These are phyloP conservation scores for Podaxis sp. DNA, from an alignment of 768 basidiomycete genomes.

Conservation along the genomic window DNA sequence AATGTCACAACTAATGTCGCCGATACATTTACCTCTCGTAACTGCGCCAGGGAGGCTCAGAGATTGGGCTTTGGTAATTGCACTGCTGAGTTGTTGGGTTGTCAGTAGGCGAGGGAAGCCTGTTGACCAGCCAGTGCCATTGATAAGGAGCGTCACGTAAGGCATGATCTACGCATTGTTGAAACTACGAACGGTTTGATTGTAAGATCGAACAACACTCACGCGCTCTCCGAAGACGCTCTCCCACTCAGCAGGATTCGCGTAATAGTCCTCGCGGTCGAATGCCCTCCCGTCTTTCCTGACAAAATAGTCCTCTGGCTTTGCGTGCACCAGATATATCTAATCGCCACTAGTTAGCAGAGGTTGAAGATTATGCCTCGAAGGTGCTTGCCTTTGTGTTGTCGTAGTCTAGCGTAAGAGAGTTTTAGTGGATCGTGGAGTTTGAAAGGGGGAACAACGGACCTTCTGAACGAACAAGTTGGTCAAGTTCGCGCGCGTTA, in stretches of 20 bases:
- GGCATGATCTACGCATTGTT: constrained; percentile 64
- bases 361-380: background rate
- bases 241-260: constrained; percentile 60
- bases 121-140: constrained; percentile 84
- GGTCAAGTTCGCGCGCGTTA: constrained; percentile 52
- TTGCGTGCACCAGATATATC: constrained; percentile 78
- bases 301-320: constrained; percentile 68
- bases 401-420: constrained; percentile 43
- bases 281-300: constrained; percentile 57
- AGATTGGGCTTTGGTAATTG: constrained; percentile 47
- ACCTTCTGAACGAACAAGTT: constrained; percentile 56
- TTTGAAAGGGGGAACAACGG: constrained; percentile 15
- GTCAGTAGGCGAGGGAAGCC: constrained; percentile 80
- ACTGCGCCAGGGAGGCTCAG: constrained; percentile 35
- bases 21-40: constrained; percentile 68
- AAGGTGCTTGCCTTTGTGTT: constrained; percentile 50
- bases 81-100: constrained; percentile 54
- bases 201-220: constrained; percentile 9
- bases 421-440: background rate
- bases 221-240: constrained; percentile 74
- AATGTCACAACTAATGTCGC: constrained; percentile 91
- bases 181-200: background rate
- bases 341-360: constrained; percentile 24
- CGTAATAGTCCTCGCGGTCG: constrained; percentile 69
- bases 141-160: constrained; percentile 80